Percentiles rank a stretch among this genome's conserved stretches.
Evolutionary conservation across 2,329 filamentous ascomycete genomes (phyloP).

Genomic region (Cladosporium sphaerospermum): DNA sequence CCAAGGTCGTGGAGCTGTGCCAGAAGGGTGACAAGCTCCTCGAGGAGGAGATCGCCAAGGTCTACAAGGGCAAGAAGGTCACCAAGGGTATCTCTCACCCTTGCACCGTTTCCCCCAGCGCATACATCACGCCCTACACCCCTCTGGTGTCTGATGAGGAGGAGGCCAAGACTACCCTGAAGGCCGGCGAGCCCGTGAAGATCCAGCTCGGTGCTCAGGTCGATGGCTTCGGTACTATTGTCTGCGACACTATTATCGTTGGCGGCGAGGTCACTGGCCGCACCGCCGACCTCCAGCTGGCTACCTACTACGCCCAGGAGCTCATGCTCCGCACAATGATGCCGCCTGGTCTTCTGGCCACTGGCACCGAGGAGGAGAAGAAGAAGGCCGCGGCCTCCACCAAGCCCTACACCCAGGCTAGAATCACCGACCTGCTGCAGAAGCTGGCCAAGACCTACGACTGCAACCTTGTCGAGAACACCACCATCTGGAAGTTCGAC

Average conservation of each 20-base stretch:
- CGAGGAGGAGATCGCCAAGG: conserved; percentile 87
- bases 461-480: conserved; percentile 92
- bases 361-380: conserved; percentile 89
- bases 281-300: conserved; percentile 79
- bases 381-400: conserved; percentile 67
- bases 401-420: conserved; percentile 76
- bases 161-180: conserved; percentile 73
- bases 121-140: conserved; percentile 94
- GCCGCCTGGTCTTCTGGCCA: conserved; percentile 76
- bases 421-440: conserved; percentile 82
- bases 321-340: conserved; percentile 84
- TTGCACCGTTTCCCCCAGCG: conserved; percentile 87
- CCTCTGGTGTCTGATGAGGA: conserved; percentile 79
- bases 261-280: conserved; percentile 58
- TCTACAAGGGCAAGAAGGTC: conserved; percentile 98
- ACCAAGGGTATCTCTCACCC: conserved; percentile 90
- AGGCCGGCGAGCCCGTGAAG: conserved; percentile 85
- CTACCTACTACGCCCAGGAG: conserved; percentile 94
- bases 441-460: conserved; percentile 89
- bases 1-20: conserved; percentile 90
- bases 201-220: conserved; percentile 99
- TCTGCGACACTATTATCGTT: conserved; percentile 86
- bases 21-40: conserved; percentile 92
- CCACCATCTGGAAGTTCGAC: conserved; percentile 93
- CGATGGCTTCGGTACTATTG: conserved; percentile 91